Evolutionary conservation across 441 rosid genomes (phyloP).

Genomic region (California macrophylla): DNA sequence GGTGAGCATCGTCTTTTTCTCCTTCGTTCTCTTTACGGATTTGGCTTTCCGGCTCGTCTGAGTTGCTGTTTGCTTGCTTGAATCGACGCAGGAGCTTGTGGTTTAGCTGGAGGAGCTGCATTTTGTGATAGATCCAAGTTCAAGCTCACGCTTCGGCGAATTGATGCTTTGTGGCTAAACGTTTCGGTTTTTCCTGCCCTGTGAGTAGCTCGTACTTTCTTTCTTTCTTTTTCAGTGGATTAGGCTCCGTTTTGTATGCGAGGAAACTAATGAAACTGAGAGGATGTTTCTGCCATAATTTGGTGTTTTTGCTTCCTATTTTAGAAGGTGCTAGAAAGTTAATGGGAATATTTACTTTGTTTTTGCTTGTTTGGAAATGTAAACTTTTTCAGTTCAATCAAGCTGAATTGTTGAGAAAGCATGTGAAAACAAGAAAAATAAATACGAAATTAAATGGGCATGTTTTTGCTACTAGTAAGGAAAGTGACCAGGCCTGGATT

Average conservation of each 20-base stretch:
- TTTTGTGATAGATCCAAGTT: slow-evolving; percentile 27
- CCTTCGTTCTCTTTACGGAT: background rate
- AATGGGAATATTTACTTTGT: slow-evolving; percentile 2
- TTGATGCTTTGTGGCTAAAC: background rate
- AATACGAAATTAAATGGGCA: background rate
- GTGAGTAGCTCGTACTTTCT: slow-evolving; percentile 4
- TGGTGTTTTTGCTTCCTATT: no score
- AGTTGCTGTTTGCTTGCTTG: background rate
- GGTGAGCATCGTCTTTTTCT: slow-evolving; percentile 4
- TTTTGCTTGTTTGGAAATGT: background rate
- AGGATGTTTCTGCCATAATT: background rate
- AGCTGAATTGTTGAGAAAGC: background rate
- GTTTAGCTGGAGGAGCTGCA: slow-evolving; percentile 19
- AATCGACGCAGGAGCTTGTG: slow-evolving; percentile 22
- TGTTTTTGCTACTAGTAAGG: background rate
- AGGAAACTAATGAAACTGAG: background rate
- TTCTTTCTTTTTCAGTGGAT: slow-evolving; percentile 1
- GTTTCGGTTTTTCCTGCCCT: background rate
- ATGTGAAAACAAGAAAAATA: background rate
- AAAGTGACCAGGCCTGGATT: background rate
- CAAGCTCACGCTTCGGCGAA: background rate
- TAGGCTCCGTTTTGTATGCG: background rate
- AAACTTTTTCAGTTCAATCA: background rate
- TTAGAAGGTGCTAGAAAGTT: background rate
- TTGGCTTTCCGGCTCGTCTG: background rate